A percentile compares a stretch with the other conserved stretches of the same genome.
Evolutionary conservation across 306 rosid species (phyloP).

Genomic region (Begonia masoniana): DNA sequence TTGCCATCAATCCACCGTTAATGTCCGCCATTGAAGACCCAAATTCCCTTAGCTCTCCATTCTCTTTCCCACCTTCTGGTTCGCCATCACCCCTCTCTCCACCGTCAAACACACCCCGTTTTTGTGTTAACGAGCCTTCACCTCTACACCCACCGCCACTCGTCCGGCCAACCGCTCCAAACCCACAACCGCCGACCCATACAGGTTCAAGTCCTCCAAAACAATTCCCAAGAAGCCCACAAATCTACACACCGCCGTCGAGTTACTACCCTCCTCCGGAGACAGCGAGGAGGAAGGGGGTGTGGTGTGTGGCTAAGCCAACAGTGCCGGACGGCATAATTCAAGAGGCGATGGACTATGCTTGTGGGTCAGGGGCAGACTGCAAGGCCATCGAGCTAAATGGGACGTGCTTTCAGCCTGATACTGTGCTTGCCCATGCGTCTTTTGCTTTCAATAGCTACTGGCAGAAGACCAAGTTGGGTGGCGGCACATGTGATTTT

Average conservation of each 20-base stretch:
- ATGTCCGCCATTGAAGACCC: constrained; percentile 15
- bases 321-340: constrained; percentile 58
- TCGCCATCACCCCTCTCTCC: constrained; percentile 36
- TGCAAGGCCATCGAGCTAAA: constrained; percentile 50
- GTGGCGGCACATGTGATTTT: constrained; percentile 85
- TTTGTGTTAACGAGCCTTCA: constrained; percentile 23
- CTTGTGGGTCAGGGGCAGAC: constrained; percentile 70
- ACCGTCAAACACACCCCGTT: too few relatives aligned
- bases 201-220: constrained; percentile 23
- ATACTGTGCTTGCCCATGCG: constrained; percentile 55
- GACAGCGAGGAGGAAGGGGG: constrained; percentile 6
- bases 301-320: constrained; percentile 87
- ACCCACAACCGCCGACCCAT: constrained; percentile 21
- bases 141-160: background rate
- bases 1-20: constrained; percentile 16
- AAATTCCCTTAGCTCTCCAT: constrained; percentile 31
- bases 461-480: constrained; percentile 51
- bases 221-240: constrained; percentile 18
- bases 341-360: constrained; percentile 73
- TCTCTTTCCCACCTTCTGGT: constrained; percentile 33
- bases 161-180: background rate
- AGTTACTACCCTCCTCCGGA: constrained; percentile 13
- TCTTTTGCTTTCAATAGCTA: constrained; percentile 81
- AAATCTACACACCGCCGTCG: constrained; percentile 36
- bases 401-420: constrained; percentile 49